Evolutionary conservation across 306 rosid species (phyloP).

Genomic region (Rubus idaeus): DNA sequence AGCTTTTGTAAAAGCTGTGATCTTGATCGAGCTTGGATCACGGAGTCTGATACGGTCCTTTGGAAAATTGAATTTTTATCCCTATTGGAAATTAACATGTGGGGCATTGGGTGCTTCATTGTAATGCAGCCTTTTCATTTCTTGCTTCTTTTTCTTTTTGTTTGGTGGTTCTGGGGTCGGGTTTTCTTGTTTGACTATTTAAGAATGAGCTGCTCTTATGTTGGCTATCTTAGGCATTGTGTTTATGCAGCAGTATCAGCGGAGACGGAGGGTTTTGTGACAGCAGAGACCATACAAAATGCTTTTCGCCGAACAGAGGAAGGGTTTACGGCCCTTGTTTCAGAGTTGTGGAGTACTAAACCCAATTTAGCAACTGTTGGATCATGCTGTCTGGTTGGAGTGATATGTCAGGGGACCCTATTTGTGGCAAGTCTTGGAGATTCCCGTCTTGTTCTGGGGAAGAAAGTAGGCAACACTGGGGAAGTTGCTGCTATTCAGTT

Average conservation of each 20-base stretch:
- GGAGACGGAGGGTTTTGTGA: constrained; percentile 58
- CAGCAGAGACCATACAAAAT: constrained; percentile 52
- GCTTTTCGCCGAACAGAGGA: constrained; percentile 74
- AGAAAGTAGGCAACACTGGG: constrained; percentile 78
- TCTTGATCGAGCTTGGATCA: constrained; percentile 20
- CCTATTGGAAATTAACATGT: not conserved
- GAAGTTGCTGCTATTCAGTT: constrained; percentile 80
- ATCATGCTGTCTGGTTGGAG: constrained; percentile 84
- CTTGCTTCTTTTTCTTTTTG: not conserved
- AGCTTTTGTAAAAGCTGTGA: no score
- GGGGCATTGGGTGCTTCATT: not conserved
- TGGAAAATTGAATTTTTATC: no score
- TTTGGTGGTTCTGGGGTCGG: constrained; percentile 21
- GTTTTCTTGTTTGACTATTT: constrained; percentile 15
- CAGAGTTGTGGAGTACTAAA: constrained; percentile 57
- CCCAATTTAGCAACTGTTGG: constrained; percentile 80
- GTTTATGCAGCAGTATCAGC: constrained; percentile 60
- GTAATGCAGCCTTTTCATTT: not conserved
- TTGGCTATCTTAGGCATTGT: constrained; percentile 51
- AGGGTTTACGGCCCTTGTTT: constrained; percentile 66
- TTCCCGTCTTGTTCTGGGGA: constrained; percentile 86
- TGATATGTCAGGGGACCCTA: constrained; percentile 69
- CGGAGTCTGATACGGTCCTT: no score
- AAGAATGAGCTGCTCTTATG: constrained; percentile 40
- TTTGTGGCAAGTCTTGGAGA: constrained; percentile 83